Percentiles rank a stretch among this genome's conserved stretches.
Conservation (phyloP, 2,329 filamentous ascomycete genomes). For the Chaetomiaceae sp. region DNA sequence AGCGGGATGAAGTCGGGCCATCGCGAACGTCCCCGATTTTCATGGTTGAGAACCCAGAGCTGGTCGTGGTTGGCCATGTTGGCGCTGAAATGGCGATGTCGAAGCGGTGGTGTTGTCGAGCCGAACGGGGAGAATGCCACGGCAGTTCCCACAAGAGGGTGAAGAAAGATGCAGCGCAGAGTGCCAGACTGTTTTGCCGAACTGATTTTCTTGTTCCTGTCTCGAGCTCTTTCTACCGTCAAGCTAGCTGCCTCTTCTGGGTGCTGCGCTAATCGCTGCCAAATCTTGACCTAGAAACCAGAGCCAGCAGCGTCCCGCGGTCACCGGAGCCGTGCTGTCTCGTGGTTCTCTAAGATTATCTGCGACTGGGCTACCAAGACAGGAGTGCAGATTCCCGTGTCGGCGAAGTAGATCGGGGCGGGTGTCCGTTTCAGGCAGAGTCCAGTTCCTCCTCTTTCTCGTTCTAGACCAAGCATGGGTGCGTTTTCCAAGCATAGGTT, state of each 20-base stretch:
- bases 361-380: constrained; percentile 39
- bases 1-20: constrained; percentile 9
- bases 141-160: constrained; percentile 37
- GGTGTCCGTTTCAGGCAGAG: constrained; percentile 19
- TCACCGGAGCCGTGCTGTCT: constrained; percentile 20
- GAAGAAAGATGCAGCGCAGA: constrained; percentile 38
- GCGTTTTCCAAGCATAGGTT: constrained; percentile 2
- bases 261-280: constrained; percentile 49
- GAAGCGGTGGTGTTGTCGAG: constrained; percentile 5
- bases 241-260: constrained; percentile 56
- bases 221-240: constrained; percentile 59
- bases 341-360: constrained; percentile 39
- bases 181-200: constrained; percentile 32
- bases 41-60: background rate
- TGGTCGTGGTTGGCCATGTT: constrained; percentile 2
- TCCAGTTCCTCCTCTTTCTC: constrained; percentile 22
- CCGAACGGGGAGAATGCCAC: constrained; percentile 27
- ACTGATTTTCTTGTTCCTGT: constrained; percentile 31
- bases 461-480: constrained; percentile 2
- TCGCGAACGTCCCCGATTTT: background rate
- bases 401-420: constrained; percentile 22
- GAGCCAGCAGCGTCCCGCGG: constrained; percentile 7
- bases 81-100: background rate
- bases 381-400: constrained; percentile 28
- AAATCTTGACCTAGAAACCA: constrained; percentile 42